These are phyloP conservation scores for Colletotrichum sp. DNA, from an alignment of 2,329 filamentous ascomycete genomes.

Conservation along the genomic window DNA sequence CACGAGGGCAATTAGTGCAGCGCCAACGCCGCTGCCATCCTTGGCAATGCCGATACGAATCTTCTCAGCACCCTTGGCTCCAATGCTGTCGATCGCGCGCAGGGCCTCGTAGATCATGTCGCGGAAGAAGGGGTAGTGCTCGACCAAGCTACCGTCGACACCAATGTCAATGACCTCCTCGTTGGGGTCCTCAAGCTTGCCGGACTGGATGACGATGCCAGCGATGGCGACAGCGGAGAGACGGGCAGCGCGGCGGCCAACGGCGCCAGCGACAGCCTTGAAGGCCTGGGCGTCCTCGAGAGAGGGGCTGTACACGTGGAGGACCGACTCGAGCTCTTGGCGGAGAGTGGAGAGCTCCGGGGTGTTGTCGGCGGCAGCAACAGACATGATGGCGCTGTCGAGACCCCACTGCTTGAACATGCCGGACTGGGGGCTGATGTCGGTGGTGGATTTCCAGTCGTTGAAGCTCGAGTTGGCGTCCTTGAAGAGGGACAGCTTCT, in stretches of 20 bases:
- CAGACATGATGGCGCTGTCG: conserved; percentile 88
- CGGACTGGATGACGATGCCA: conserved; percentile 82
- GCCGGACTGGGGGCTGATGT: conserved; percentile 66
- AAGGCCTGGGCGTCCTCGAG: conserved; percentile 88
- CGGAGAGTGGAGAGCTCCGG: conserved; percentile 75
- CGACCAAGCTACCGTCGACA: conserved; percentile 91
- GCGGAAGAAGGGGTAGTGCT: conserved; percentile 94
- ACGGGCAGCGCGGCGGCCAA: conserved; percentile 87
- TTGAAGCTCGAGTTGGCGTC: conserved; percentile 77
- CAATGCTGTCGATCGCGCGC: conserved; percentile 77
- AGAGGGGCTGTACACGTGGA: conserved; percentile 78
- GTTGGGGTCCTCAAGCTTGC: conserved; percentile 66
- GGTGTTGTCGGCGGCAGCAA: conserved; percentile 81
- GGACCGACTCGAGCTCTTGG: conserved; percentile 76
- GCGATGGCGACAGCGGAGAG: conserved; percentile 88
- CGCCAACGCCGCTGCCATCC: conserved; percentile 94
- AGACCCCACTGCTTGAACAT: conserved; percentile 86
- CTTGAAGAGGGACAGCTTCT: conserved; percentile 73
- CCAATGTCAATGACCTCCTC: conserved; percentile 86
- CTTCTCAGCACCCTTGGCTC: conserved; percentile 77
- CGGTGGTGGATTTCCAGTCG: conserved; percentile 72
- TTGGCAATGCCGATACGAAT: conserved; percentile 96
- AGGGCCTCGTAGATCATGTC: conserved; percentile 87
- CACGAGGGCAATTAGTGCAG: conserved; percentile 91
- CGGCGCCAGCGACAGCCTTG: conserved; percentile 80